Evolutionary conservation across 306 rosid genomes (phyloP).

Genomic region (Pueraria montana): DNA sequence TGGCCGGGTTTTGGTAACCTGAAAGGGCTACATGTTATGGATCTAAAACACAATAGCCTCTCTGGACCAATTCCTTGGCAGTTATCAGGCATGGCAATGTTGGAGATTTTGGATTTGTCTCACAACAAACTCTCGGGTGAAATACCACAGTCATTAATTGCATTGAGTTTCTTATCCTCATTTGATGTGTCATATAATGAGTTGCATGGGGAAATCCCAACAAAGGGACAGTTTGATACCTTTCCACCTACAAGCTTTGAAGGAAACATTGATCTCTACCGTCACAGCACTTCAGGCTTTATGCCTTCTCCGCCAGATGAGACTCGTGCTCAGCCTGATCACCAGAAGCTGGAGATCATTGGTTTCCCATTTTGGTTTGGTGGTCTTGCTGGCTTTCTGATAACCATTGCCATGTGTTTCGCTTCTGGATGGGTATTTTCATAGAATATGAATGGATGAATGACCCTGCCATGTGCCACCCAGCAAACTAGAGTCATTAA

Average conservation of each 20-base stretch:
- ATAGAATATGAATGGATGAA: not conserved
- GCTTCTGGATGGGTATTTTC: slow-evolving; percentile 40
- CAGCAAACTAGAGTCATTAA: no score
- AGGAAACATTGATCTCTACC: slow-evolving; percentile 45
- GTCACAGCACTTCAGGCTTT: not conserved
- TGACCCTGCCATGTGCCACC: no score
- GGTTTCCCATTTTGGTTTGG: slow-evolving; percentile 44
- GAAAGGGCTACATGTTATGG: no score
- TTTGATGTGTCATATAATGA: slow-evolving; percentile 52
- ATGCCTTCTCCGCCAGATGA: slow-evolving; percentile 10
- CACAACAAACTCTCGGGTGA: slow-evolving; percentile 45
- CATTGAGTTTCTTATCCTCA: slow-evolving; percentile 42
- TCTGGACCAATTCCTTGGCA: slow-evolving; percentile 39
- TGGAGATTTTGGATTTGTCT: slow-evolving; percentile 51
- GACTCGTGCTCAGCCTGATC: not conserved
- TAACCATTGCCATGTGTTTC: slow-evolving; percentile 30
- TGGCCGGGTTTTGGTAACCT: no score
- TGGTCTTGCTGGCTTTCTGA: slow-evolving; percentile 19
- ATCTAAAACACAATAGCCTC: no score
- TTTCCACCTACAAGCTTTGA: slow-evolving; percentile 44
- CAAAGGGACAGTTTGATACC: slow-evolving; percentile 49
- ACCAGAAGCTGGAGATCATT: slow-evolving; percentile 21
- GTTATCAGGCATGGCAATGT: slow-evolving; percentile 49
- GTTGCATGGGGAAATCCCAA: slow-evolving; percentile 44
- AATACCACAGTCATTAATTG: slow-evolving; percentile 35